Base-by-base conservation (phyloP, 306 rosid species). In the Gynostemma pentaphyllum region DNA sequence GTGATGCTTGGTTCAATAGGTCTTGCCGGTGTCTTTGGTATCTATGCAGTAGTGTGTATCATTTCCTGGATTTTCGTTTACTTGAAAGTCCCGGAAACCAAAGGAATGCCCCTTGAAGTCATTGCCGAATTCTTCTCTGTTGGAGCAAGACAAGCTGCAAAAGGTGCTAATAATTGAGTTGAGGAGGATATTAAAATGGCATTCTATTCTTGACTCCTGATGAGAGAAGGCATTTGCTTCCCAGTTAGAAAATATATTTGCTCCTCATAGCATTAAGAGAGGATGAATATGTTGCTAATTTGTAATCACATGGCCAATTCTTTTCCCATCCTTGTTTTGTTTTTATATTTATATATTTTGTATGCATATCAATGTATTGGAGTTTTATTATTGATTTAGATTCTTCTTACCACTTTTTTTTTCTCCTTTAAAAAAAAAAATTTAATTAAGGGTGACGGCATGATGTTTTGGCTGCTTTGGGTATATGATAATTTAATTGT, bases 81-180 rank as follows among this genome's bases (percentile, higher is more conserved):
- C 71, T 73, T 82, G 69, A 85, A 82, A 81, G 96, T 85, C 48
- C 96, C 96, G 1, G 94, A 88, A 81, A 88, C 96, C 69, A 88
- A 88, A 72, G 94, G 92, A 64, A 88, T 88, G 94, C 96, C 96
- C 46, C 96, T 87, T 8, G 92, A 88, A 78, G 86, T 87, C 75
- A 87, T 87, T 65, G 78, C 84, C 1, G 89, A 87, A 53, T 85
- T 87, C 87, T 88, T 88, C 69, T 63, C 89, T 22, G 79, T 85
- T 40, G 89, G 87, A 27, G 60, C 95, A 9, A 82, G 39, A 74
- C 82, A 84, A 66, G 78, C 76, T 34, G 21, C 86, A 11, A 75
- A 70, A 62, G 81, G 81, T 81, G 61, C 62, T 8, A 84, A 79
- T 74, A 81, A 68, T 71, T 74, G 22, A 28, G 44, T 55, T 16